phyloP scores from a whole-genome alignment of 352 stramenopile species.

The Pythium folliculosum region DNA sequence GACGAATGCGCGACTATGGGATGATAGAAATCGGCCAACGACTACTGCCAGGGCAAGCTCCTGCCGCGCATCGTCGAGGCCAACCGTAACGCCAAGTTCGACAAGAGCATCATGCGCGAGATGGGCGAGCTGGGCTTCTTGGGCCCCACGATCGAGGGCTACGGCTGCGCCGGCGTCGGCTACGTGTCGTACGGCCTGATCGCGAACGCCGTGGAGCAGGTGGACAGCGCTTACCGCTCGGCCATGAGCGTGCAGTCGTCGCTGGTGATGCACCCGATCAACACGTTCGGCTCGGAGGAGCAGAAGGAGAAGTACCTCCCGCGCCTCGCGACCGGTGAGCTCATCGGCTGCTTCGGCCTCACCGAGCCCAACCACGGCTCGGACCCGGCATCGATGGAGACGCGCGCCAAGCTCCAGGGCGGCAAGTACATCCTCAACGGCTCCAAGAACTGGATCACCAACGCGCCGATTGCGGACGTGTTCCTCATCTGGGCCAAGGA shows the following conservation, averaged over 20 bases:
- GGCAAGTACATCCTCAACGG: constrained; percentile 97
- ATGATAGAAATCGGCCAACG: constrained; percentile 85
- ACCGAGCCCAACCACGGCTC: constrained; percentile 98
- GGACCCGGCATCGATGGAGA: constrained; percentile 97
- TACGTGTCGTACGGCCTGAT: constrained; percentile 98
- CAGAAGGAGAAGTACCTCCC: constrained; percentile 96
- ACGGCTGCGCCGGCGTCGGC: constrained; percentile 93
- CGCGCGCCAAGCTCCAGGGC: constrained; percentile 82
- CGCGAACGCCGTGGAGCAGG: constrained; percentile 94
- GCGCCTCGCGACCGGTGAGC: constrained; percentile 91
- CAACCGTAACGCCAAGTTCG: constrained; percentile 95
- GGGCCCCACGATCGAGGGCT: constrained; percentile 93
- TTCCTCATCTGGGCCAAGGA: constrained; percentile 98
- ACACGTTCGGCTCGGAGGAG: constrained; percentile 95
- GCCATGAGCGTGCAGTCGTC: constrained; percentile 98
- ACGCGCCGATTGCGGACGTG: constrained; percentile 96
- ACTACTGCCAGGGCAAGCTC: constrained; percentile 95
- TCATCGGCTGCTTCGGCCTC: constrained; percentile 98
- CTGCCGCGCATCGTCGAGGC: constrained; percentile 92
- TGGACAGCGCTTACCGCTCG: constrained; percentile 97
- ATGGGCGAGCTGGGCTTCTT: constrained; percentile 95
- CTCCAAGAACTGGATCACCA: constrained; percentile 96
- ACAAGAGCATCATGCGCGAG: constrained; percentile 94
- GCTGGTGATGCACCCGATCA: constrained; percentile 98
- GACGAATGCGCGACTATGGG: not conserved